phyloP scores from a whole-genome alignment of 305 asterid genomes.

The Solanum chacoense region DNA sequence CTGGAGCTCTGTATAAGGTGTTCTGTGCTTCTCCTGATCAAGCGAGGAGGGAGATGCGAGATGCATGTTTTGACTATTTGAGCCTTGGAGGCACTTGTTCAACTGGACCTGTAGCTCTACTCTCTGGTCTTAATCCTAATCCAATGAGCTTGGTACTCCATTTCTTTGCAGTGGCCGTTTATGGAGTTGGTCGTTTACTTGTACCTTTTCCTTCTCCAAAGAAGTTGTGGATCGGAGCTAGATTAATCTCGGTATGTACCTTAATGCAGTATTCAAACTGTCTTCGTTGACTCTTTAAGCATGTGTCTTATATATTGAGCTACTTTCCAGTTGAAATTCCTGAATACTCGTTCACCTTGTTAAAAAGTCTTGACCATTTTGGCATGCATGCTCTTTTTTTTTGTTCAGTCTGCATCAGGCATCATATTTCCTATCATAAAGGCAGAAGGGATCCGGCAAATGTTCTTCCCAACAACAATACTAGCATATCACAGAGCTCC shows the following conservation, averaged over 20 bases:
- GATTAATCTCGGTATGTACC: constrained; percentile 26
- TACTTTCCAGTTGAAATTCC: not conserved
- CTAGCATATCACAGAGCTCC: constrained; percentile 67
- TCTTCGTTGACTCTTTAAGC: not conserved
- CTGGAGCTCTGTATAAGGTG: constrained; percentile 37
- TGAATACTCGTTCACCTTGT: not conserved
- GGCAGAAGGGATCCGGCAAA: constrained; percentile 69
- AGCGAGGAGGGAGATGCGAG: constrained; percentile 43
- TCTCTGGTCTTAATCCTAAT: constrained; percentile 36
- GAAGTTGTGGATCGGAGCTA: constrained; percentile 36
- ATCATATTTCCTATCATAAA: constrained; percentile 74
- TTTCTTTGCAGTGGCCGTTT: constrained; percentile 36
- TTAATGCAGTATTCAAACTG: not conserved
- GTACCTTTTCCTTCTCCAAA: constrained; percentile 41
- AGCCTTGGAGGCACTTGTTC: constrained; percentile 45
- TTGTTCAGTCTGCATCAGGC: constrained; percentile 52
- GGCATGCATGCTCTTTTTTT: not conserved
- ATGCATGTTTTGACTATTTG: constrained; percentile 42
- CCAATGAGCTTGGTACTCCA: constrained; percentile 38
- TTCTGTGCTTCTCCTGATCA: constrained; percentile 43
- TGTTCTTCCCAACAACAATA: constrained; percentile 74
- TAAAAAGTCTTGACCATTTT: not conserved
- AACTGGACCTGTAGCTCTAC: constrained; percentile 36
- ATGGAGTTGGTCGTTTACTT: constrained; percentile 37
- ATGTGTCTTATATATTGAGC: not conserved